These are phyloP conservation scores for Exophiala sp. DNA, from an alignment of 2,329 filamentous ascomycete genomes.

Conservation along the genomic window DNA sequence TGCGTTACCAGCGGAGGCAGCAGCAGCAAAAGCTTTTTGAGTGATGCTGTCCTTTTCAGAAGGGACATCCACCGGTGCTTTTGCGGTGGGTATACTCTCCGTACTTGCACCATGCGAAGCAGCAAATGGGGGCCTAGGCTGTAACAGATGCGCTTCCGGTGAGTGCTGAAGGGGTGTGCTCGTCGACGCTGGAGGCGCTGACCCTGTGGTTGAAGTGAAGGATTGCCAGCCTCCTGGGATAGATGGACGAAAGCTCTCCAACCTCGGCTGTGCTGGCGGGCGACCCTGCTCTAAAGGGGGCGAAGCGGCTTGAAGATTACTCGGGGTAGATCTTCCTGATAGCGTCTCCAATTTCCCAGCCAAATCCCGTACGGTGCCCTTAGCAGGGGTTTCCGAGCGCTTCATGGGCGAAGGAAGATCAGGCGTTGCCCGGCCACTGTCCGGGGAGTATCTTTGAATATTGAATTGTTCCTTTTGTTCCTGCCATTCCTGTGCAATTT, in stretches of 20 bases:
- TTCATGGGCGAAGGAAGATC: constrained; percentile 22
- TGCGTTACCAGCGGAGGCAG: constrained; percentile 44
- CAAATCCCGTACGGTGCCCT: constrained; percentile 47
- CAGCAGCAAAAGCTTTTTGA: constrained; percentile 36
- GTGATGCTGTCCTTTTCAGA: constrained; percentile 11
- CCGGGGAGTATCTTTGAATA: constrained; percentile 2
- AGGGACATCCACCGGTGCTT: constrained; percentile 10
- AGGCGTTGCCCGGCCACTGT: constrained; percentile 1
- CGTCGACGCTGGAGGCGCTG: constrained; percentile 7
- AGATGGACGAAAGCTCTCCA: constrained; percentile 45
- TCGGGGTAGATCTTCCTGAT: constrained; percentile 25
- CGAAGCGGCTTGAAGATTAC: constrained; percentile 2
- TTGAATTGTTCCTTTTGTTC: constrained; percentile 15
- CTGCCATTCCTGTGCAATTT: constrained; percentile 19
- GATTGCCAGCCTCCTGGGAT: constrained; percentile 52
- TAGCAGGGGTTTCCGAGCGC: constrained; percentile 43
- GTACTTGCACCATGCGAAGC: constrained; percentile 15
- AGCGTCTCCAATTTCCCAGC: constrained; percentile 45
- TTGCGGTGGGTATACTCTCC: constrained; percentile 26
- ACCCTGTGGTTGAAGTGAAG: constrained; percentile 33
- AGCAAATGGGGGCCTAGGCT: constrained; percentile 5
- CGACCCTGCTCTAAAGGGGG: constrained; percentile 8
- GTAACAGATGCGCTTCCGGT: neutral
- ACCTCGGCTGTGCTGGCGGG: constrained; percentile 27
- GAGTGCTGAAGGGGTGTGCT: constrained; percentile 3